phyloP scores from a whole-genome alignment of 1,284 basidiomycete genomes.

The Rugosomyces carneus region DNA sequence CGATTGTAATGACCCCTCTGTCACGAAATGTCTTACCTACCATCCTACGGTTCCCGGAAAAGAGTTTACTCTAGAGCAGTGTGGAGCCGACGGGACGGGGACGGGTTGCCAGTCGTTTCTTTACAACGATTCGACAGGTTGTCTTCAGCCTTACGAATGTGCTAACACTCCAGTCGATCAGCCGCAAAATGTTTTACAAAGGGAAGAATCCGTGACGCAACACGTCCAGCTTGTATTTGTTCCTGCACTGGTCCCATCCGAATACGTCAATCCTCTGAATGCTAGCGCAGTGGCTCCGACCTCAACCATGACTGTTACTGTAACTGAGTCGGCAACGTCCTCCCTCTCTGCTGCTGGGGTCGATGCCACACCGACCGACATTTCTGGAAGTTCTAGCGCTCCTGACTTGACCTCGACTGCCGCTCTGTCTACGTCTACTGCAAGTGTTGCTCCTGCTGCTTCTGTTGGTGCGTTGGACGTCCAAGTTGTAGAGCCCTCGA shows the following conservation, averaged over 20 bases:
- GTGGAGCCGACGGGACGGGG: conserved; percentile 25
- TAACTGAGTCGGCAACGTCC: conserved; percentile 18
- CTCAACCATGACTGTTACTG: conserved; percentile 19
- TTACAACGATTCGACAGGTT: conserved; percentile 32
- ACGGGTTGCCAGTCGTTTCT: conserved; percentile 54
- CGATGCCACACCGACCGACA: conserved; percentile 11
- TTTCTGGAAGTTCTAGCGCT: conserved; percentile 7
- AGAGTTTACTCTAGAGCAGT: conserved; percentile 46
- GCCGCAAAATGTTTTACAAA: conserved; percentile 8
- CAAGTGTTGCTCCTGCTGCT: conserved; percentile 8
- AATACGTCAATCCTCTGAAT: conserved; percentile 21
- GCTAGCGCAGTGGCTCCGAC: conserved; percentile 13
- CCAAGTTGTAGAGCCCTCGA: conserved; percentile 22
- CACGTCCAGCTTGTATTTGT: conserved; percentile 44
- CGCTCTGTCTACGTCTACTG: conserved; percentile 1
- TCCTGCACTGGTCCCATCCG: too few species aligned
- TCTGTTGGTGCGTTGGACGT: conserved; percentile 23
- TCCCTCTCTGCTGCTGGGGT: conserved; percentile 16
- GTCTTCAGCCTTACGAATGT: not conserved
- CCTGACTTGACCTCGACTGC: conserved; percentile 11
- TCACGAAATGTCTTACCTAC: conserved; percentile 53
- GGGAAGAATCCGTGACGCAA: not conserved
- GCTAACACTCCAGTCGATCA: not conserved
- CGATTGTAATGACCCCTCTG: conserved; percentile 27
- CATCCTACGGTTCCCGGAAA: conserved; percentile 47